A percentile compares a stretch with the other conserved stretches of the same genome.
These are phyloP conservation scores for Buxus sempervirens DNA, from an alignment of 164 flowering plant species.

Conservation along the genomic window DNA sequence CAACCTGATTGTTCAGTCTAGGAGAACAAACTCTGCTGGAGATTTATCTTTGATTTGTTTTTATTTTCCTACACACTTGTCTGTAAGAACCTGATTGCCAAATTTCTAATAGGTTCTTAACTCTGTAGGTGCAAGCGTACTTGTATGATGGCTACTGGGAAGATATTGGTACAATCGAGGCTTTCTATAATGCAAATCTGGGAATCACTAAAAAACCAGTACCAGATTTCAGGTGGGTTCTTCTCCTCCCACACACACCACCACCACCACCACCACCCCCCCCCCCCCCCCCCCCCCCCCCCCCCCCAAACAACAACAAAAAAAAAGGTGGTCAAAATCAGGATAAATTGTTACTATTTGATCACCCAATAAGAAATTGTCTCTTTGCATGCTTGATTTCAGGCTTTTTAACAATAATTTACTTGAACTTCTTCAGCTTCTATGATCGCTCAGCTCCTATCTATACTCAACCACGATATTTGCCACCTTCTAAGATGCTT, in stretches of 20 bases:
- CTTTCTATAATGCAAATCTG: conserved; percentile 91
- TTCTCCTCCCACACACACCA: no score
- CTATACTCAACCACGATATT: conserved; percentile 90
- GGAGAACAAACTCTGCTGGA: background rate
- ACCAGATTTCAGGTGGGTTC: conserved; percentile 77
- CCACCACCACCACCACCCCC: no score
- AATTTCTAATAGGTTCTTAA: background rate
- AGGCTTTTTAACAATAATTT: background rate
- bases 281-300: background rate
- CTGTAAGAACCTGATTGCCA: background rate
- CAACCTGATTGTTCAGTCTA: background rate
- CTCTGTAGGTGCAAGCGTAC: conserved; percentile 81
- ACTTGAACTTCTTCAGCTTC: conserved; percentile 52
- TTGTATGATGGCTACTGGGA: conserved; percentile 98
- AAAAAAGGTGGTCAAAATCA: background rate
- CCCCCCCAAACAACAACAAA: background rate
- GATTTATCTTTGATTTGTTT: background rate
- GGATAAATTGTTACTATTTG: background rate
- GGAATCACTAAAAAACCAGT: conserved; percentile 92
- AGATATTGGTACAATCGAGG: conserved; percentile 95
- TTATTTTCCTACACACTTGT: background rate
- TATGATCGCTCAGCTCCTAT: conserved; percentile 96
- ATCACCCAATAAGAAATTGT: background rate
- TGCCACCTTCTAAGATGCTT: conserved; percentile 97
- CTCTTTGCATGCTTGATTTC: background rate